Evolutionary conservation across 495 filamentous ascomycete genomes (phyloP).

Genomic region (Tuber melanosporum): DNA sequence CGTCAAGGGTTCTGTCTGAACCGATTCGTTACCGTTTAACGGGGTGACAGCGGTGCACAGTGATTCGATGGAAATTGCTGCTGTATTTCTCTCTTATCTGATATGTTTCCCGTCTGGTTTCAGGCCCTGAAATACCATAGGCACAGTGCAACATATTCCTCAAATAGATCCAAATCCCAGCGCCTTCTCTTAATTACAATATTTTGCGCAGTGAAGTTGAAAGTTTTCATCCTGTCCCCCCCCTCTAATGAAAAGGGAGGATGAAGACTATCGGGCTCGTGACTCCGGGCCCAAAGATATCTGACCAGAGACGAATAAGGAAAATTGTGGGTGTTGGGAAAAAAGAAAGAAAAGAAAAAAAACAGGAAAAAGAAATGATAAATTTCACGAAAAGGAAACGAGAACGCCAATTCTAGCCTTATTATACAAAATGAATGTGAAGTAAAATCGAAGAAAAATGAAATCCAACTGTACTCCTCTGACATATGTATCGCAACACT

Average conservation of each 20-base stretch:
- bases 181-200: slow-evolving; percentile 32
- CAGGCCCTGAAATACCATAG: slow-evolving; percentile 2
- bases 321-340: slow-evolving; percentile 16
- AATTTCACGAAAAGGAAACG: slow-evolving; percentile 17
- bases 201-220: slow-evolving; percentile 22
- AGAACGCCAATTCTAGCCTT: slow-evolving; percentile 40
- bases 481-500: slow-evolving; percentile 3
- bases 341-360: slow-evolving; percentile 19
- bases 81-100: not conserved
- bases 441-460: slow-evolving; percentile 27
- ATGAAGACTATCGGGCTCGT: slow-evolving; percentile 9
- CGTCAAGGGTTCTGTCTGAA: not conserved
- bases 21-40: not conserved
- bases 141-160: slow-evolving; percentile 10
- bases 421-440: slow-evolving; percentile 34
- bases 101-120: slow-evolving; percentile 1
- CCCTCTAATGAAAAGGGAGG: slow-evolving; percentile 16
- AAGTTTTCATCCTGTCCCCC: slow-evolving; percentile 13
- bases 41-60: not conserved
- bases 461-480: slow-evolving; percentile 27
- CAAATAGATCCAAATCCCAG: slow-evolving; percentile 24
- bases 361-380: slow-evolving; percentile 27
- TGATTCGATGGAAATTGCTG: slow-evolving; percentile 1
- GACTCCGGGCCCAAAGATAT: slow-evolving; percentile 3
- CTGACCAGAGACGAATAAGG: slow-evolving; percentile 1